Base-by-base conservation (phyloP, 2,329 filamentous ascomycete species). In the Epichloe scottii region DNA sequence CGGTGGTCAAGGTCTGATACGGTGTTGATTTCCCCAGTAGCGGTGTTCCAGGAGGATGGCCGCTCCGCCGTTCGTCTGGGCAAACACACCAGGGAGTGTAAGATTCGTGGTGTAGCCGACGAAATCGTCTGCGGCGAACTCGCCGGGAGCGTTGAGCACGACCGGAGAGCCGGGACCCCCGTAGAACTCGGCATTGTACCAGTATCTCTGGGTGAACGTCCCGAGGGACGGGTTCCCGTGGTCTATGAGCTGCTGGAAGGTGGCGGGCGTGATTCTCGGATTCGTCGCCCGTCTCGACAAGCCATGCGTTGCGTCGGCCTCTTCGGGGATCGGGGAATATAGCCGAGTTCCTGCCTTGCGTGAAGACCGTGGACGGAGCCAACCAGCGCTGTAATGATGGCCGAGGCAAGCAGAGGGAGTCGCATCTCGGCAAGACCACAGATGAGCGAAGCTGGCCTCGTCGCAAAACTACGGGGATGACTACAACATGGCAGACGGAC, bases 11-110 rank as follows among this genome's bases (percentile, higher is more conserved):
- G 59, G 87, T 75, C 3, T 72, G 62, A 0, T 76, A 77, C 0
- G 87, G 87, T 49, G 83, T 81, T 60, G 84, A 88, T 14, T 73
- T 73, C 88, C 88, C 62, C 89, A 94, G 71, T 90, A 94, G 46
- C 88, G 79, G 62, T 93, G 87, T 68, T 93, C 88, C 2, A 93
- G 73, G 46, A 91, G 76, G 8, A 94, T 82, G 8, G 81, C 85
- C 19, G 91, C 70, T 2, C 87, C 88, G 54, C 81, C 71, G 0
- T 82, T 84, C 1, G 81, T 81, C 57, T 82, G 69, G 2, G 82
- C 78, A 17, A 91, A 73, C 55, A 85, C 74, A 37, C 77, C 76
- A 43, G 80, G 74, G 1, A 88, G 71, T 45, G 90, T 81, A 33
- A 84, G 83, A 62, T 89, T 88, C 58, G 87, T 81, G 19, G 89